Conservation (phyloP, 2,329 filamentous ascomycete genomes). For the Penicillium sumatraense region DNA sequence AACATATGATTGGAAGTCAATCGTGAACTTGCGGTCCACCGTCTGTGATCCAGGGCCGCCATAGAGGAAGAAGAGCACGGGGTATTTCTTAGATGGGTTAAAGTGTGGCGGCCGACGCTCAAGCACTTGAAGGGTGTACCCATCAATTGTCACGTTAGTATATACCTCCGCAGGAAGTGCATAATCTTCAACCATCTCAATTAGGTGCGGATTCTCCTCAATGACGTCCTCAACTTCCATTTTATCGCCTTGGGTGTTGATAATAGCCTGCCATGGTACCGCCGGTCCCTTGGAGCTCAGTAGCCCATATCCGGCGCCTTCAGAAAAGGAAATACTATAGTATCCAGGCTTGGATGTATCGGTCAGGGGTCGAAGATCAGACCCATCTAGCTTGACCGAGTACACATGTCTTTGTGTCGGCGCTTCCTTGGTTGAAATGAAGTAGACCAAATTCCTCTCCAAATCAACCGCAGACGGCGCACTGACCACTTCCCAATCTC, state of each 20-base stretch:
- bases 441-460: conserved; percentile 86
- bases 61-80: conserved; percentile 93
- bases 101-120: conserved; percentile 93
- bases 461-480: conserved; percentile 85
- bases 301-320: conserved; percentile 79
- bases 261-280: conserved; percentile 88
- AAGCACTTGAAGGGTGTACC: conserved; percentile 71
- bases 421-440: conserved; percentile 81
- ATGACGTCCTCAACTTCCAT: conserved; percentile 70
- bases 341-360: conserved; percentile 75
- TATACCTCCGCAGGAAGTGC: conserved; percentile 84
- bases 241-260: conserved; percentile 75
- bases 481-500: conserved; percentile 87
- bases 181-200: conserved; percentile 71
- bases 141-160: conserved; percentile 82
- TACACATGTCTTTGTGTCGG: conserved; percentile 92
- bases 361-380: conserved; percentile 72
- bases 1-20: conserved; percentile 91
- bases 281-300: conserved; percentile 81
- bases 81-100: conserved; percentile 80
- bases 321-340: conserved; percentile 83
- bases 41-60: conserved; percentile 91
- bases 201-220: conserved; percentile 76
- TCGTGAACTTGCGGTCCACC: conserved; percentile 76
- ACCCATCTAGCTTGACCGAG: conserved; percentile 82